phyloP scores from a whole-genome alignment of 495 filamentous ascomycete species.

The Chaetomium cochliodes region DNA sequence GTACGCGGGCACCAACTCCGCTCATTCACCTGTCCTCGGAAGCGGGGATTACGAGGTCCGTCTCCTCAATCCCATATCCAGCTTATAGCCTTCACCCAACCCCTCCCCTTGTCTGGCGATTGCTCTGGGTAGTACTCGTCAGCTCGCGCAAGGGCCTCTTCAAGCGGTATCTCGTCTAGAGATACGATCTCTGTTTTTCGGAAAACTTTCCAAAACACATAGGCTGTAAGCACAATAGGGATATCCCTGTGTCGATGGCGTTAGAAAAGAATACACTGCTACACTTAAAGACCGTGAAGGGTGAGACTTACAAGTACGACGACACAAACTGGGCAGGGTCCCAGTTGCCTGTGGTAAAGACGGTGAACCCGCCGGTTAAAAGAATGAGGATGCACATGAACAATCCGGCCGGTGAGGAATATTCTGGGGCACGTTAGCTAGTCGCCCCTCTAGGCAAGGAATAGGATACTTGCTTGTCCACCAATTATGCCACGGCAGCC shows the following conservation, averaged over 20 bases:
- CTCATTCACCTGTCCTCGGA: no score
- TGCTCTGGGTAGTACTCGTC: slow-evolving; percentile 39
- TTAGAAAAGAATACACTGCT: neutral
- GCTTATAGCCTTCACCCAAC: slow-evolving; percentile 33
- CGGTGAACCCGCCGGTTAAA: slow-evolving; percentile 48
- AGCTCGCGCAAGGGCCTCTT: slow-evolving; percentile 41
- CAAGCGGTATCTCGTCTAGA: slow-evolving; percentile 52
- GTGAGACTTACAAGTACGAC: slow-evolving; percentile 46
- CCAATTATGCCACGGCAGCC: slow-evolving; percentile 49
- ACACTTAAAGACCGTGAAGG: neutral
- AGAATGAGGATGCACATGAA: slow-evolving; percentile 49
- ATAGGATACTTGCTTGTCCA: slow-evolving; percentile 38
- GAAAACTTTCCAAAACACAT: slow-evolving; percentile 54
- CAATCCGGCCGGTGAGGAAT: slow-evolving; percentile 40
- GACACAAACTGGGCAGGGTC: slow-evolving; percentile 48
- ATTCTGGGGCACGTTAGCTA: slow-evolving; percentile 26
- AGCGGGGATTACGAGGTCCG: no score
- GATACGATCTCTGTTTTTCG: slow-evolving; percentile 55
- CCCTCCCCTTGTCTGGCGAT: slow-evolving; percentile 26
- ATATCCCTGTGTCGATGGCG: slow-evolving; percentile 44
- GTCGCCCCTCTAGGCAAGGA: neutral
- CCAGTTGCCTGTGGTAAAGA: slow-evolving; percentile 52
- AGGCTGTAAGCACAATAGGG: slow-evolving; percentile 52
- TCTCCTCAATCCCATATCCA: slow-evolving; percentile 43
- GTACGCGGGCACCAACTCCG: no score